These are phyloP conservation scores for Lactarius sanguifluus DNA, from an alignment of 768 basidiomycete species.

Conservation along the genomic window DNA sequence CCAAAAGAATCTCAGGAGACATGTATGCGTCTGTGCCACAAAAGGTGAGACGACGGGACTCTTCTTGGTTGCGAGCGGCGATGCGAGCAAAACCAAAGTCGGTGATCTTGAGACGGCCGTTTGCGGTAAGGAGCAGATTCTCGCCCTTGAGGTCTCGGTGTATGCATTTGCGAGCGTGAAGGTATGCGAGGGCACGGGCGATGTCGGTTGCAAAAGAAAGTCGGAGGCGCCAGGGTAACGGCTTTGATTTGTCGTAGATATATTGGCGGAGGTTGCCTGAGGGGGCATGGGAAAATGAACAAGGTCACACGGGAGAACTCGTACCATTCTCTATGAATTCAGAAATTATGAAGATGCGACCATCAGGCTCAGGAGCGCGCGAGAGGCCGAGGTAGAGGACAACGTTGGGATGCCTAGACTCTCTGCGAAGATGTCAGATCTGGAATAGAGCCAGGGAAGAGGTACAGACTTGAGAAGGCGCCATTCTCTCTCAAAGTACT, in stretches of 20 bases:
- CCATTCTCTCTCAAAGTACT: slow-evolving; percentile 99
- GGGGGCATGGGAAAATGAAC: slow-evolving; percentile 2
- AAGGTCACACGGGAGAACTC: background rate
- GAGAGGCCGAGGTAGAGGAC: slow-evolving; percentile 91
- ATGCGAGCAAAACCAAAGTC: slow-evolving; percentile 98
- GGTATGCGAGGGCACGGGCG: slow-evolving; percentile 91
- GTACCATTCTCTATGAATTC: slow-evolving; percentile 88
- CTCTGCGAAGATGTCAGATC: slow-evolving; percentile 40
- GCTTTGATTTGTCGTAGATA: slow-evolving; percentile 79
- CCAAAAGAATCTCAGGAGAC: slow-evolving; percentile 93
- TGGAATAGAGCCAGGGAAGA: slow-evolving; percentile 20
- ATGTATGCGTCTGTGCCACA: slow-evolving; percentile 94
- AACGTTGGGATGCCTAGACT: slow-evolving; percentile 89
- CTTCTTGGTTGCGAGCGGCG: slow-evolving; percentile 88
- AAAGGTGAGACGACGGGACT: slow-evolving; percentile 81
- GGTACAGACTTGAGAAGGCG: slow-evolving; percentile 77
- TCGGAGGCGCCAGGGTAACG: slow-evolving; percentile 91
- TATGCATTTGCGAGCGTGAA: slow-evolving; percentile 89
- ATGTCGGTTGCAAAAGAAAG: slow-evolving; percentile 96
- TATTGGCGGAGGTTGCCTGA: slow-evolving; percentile 80
- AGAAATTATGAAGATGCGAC: slow-evolving; percentile 91
- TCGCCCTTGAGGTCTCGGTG: slow-evolving; percentile 95
- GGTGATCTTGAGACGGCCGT: slow-evolving; percentile 95
- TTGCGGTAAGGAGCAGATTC: slow-evolving; percentile 92
- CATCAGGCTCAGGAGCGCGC: slow-evolving; percentile 71